Evolutionary conservation across 495 filamentous ascomycete species (phyloP).

Genomic region (Elasticomyces elasticus): DNA sequence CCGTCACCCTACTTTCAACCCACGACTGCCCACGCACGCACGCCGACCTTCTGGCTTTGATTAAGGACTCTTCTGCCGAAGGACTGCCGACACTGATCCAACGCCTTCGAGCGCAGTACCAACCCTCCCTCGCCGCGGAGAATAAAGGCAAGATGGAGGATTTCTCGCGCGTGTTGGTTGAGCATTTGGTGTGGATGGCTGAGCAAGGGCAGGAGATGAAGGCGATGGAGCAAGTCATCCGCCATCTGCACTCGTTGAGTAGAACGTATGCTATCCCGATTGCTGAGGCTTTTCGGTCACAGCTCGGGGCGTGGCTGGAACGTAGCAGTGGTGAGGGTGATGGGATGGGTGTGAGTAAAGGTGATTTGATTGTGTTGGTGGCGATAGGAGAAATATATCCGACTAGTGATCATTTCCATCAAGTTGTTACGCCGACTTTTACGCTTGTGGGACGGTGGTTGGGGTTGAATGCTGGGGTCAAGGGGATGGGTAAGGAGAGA

Average conservation of each 20-base stretch:
- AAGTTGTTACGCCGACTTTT: slow-evolving; percentile 67
- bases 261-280: slow-evolving; percentile 71
- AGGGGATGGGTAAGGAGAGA: slow-evolving; percentile 37
- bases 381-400: slow-evolving; percentile 79
- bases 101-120: slow-evolving; percentile 76
- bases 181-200: slow-evolving; percentile 63
- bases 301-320: slow-evolving; percentile 55
- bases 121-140: slow-evolving; percentile 69
- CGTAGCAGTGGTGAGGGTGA: slow-evolving; percentile 52
- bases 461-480: too few relatives aligned
- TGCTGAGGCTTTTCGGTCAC: slow-evolving; percentile 61
- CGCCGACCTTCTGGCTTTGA: slow-evolving; percentile 57
- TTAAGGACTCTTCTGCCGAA: slow-evolving; percentile 45
- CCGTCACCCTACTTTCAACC: slow-evolving; percentile 58
- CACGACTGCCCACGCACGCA: slow-evolving; percentile 76
- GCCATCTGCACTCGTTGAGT: slow-evolving; percentile 77
- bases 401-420: slow-evolving; percentile 93
- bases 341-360: too few relatives aligned
- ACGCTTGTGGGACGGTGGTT: too few relatives aligned
- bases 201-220: slow-evolving; percentile 44
- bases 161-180: slow-evolving; percentile 66
- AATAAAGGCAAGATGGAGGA: slow-evolving; percentile 75
- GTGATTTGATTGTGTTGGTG: slow-evolving; percentile 72
- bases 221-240: slow-evolving; percentile 57
- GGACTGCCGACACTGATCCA: slow-evolving; percentile 74